phyloP scores from a whole-genome alignment of 1,139 yeast genomes.

The Candida sanyaensis region DNA sequence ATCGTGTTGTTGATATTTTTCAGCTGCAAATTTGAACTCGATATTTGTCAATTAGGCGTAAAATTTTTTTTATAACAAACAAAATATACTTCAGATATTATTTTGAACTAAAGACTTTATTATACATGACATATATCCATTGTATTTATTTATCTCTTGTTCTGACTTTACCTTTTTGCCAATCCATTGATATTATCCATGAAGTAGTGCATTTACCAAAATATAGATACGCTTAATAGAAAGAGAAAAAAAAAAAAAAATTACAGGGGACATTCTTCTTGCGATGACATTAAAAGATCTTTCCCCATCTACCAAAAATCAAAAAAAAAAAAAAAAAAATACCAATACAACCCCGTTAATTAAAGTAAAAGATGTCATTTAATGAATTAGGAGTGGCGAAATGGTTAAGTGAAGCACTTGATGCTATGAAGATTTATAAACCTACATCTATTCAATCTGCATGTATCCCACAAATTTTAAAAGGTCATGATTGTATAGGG shows the following conservation, averaged over 20 bases:
- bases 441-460: slow-evolving; percentile 89
- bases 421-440: slow-evolving; percentile 74
- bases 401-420: slow-evolving; percentile 84
- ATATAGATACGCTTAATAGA: neutral
- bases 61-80: too few species aligned
- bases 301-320: neutral
- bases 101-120: too few species aligned
- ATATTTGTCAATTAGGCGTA: too few species aligned
- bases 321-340: neutral
- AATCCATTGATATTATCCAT: neutral
- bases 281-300: neutral
- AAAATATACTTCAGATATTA: too few species aligned
- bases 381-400: slow-evolving; percentile 72
- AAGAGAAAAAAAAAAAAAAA: neutral
- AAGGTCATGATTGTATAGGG: slow-evolving; percentile 91
- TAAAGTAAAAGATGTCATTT: slow-evolving; percentile 40
- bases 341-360: neutral
- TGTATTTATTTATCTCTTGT: neutral
- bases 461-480: slow-evolving; percentile 83
- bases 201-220: neutral
- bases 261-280: neutral
- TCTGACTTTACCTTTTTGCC: too few species aligned
- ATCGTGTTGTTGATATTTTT: neutral
- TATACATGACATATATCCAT: neutral
- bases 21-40: neutral